Evolutionary conservation across 176 grass and related monocot genomes (phyloP).

Genomic region (Carex myosuroides): DNA sequence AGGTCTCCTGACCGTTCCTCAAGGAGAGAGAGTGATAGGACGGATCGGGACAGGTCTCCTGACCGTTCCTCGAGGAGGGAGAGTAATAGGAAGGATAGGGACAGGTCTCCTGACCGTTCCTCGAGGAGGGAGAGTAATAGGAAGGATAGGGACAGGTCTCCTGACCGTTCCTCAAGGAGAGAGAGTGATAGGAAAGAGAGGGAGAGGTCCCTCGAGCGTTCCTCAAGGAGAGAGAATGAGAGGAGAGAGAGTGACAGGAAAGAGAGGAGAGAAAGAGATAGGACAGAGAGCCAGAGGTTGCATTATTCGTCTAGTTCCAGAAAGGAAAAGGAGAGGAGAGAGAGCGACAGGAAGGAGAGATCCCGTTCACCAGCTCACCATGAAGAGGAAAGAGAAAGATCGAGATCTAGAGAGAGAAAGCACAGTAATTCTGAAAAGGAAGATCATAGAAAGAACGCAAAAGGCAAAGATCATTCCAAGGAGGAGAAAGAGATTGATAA

Average conservation of each 20-base stretch:
- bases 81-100: background rate
- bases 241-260: background rate
- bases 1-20: background rate
- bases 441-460: conserved; percentile 40
- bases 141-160: background rate
- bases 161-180: background rate
- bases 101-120: background rate
- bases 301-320: conserved; percentile 1
- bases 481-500: conserved; percentile 42
- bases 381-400: conserved; percentile 81
- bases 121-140: background rate
- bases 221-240: background rate
- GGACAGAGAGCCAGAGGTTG: background rate
- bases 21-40: background rate
- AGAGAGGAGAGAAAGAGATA: conserved; percentile 13
- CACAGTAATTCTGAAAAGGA: conserved; percentile 47
- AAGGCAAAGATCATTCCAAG: conserved; percentile 49
- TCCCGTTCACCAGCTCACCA: conserved; percentile 43
- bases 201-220: background rate
- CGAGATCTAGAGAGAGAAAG: conserved; percentile 76
- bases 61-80: background rate
- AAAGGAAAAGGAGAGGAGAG: conserved; percentile 3
- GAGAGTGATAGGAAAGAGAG: background rate
- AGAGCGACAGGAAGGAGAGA: conserved; percentile 39
- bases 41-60: background rate